Evolutionary conservation across 2,329 filamentous ascomycete genomes (phyloP), one percentile per base, ranked within the genome.

Genomic region (Aureobasidium subglaciale): DNA sequence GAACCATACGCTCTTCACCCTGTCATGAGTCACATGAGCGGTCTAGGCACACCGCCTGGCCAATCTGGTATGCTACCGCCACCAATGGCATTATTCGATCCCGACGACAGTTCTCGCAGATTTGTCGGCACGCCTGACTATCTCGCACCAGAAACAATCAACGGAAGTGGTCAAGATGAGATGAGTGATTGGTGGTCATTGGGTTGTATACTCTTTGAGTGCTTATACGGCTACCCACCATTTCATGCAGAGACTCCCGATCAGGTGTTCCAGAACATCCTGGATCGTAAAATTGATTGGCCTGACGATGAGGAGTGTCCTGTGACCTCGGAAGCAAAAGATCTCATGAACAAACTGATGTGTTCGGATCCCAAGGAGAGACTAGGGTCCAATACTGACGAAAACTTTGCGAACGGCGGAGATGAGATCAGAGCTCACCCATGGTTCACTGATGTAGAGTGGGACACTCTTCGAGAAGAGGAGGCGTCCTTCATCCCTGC

Each of bases 131-230:
- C 93, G 0, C 93, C 93, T 0, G 93, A 99, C 70, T 99, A 99
- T 67, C 80, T 99, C 13, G 93, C 93, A 0, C 93, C 93, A 0
- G 95, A 99, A 68, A 99, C 95, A 0, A 95, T 99, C 67, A 91
- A 90, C 61, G 93, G 95, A 48, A 85, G 90, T 62, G 90, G 92
- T 1, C 93, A 99, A 70, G 93, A 99, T 66, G 92, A 97, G 70
- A 93, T 92, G 62, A 97, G 93, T 67, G 93, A 99, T 83, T 99
- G 93, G 93, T 99, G 93, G 93, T 97, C 93, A 20, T 80, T 99
- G n/a, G 93, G 93, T 1, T 99, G 95, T 69, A 97, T 99, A 63
- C 76, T 97, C 71, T 99, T 96, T 65, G 93, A 99, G 66, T 96
- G 96, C 62, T 75, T 99, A 2, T 97, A 89, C 66, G 93, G 93